Evolutionary conservation across 768 basidiomycete species (phyloP).

Genomic region (Russula vinacea): DNA sequence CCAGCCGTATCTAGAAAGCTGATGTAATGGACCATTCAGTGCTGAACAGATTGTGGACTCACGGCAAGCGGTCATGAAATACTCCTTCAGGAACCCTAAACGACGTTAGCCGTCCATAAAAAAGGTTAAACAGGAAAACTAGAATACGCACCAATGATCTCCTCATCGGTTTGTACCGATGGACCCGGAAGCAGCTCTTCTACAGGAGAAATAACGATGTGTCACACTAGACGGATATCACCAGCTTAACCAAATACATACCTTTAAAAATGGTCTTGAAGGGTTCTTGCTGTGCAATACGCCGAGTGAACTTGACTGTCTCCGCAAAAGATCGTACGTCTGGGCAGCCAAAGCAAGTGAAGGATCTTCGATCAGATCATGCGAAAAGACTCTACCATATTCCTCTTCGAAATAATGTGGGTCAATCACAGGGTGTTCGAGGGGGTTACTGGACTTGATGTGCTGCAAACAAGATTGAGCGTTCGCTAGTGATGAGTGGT

Average conservation of each 20-base stretch:
- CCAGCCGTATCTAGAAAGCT: slow-evolving; percentile 19
- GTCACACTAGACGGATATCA: background rate
- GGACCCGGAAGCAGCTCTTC: slow-evolving; percentile 23
- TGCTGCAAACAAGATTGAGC: slow-evolving; percentile 14
- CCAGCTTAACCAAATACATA: background rate
- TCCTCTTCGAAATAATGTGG: slow-evolving; percentile 30
- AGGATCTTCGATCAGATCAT: background rate
- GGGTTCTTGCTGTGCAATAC: slow-evolving; percentile 27
- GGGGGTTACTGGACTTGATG: slow-evolving; percentile 18
- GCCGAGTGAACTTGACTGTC: slow-evolving; percentile 28
- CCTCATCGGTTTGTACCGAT: slow-evolving; percentile 23
- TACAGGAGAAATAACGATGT: background rate
- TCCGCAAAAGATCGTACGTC: slow-evolving; percentile 28
- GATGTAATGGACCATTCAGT: background rate
- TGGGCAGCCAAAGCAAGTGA: background rate
- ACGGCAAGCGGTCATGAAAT: slow-evolving; percentile 10
- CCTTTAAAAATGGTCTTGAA: slow-evolving; percentile 26
- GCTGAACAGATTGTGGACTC: background rate
- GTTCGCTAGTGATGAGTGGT: background rate
- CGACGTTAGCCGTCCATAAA: background rate
- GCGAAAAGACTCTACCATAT: slow-evolving; percentile 18
- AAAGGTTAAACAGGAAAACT: background rate
- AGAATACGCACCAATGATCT: slow-evolving; percentile 15
- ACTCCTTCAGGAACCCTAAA: slow-evolving; percentile 12
- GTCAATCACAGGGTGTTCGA: slow-evolving; percentile 24